These are phyloP conservation scores for Decorospora gaudefroyi DNA, from an alignment of 2,329 filamentous ascomycete species.

Conservation along the genomic window DNA sequence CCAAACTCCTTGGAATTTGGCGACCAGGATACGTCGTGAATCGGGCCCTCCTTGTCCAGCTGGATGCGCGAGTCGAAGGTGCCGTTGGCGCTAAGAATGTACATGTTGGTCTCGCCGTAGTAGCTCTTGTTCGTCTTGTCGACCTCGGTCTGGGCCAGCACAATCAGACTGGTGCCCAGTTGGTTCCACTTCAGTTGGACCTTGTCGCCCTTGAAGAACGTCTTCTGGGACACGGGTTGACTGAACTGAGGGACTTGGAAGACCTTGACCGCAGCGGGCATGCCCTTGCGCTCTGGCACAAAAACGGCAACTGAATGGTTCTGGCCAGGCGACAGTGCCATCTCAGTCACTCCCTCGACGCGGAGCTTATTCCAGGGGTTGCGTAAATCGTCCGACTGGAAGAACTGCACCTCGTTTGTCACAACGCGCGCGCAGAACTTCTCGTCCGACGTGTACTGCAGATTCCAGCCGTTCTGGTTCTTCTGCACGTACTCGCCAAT, in stretches of 20 bases:
- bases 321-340: constrained; percentile 85
- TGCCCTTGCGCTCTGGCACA: constrained; percentile 92
- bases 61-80: constrained; percentile 90
- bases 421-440: constrained; percentile 89
- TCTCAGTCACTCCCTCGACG: constrained; percentile 86
- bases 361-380: constrained; percentile 95
- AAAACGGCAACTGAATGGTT: constrained; percentile 94
- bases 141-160: constrained; percentile 95
- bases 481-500: constrained; percentile 94
- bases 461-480: constrained; percentile 91
- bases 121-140: constrained; percentile 99
- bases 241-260: constrained; percentile 90
- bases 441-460: constrained; percentile 96
- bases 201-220: constrained; percentile 99
- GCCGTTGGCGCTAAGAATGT: constrained; percentile 88
- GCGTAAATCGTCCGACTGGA: constrained; percentile 80
- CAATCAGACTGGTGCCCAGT: constrained; percentile 85
- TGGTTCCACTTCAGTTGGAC: constrained; percentile 98
- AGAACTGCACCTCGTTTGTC: constrained; percentile 98
- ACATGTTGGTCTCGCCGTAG: constrained; percentile 97
- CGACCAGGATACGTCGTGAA: constrained; percentile 98
- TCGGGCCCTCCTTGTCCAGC: constrained; percentile 95
- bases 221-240: constrained; percentile 89
- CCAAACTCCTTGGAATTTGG: constrained; percentile 97
- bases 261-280: constrained; percentile 91